Evolutionary conservation across 208 protist species (phyloP).

Genomic region (Borovskyia barvae): DNA sequence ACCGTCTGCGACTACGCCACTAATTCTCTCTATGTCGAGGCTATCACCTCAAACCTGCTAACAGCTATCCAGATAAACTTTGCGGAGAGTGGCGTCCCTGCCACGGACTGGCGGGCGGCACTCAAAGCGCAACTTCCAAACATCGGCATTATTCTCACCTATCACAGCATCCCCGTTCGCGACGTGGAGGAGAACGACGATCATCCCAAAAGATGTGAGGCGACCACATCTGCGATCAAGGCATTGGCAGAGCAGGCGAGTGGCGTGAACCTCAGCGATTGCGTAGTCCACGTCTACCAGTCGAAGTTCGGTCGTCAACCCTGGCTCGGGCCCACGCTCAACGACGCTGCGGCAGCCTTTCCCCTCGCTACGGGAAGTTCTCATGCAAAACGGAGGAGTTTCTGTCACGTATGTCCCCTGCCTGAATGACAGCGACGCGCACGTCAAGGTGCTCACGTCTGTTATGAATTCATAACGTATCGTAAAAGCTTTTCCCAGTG

Average conservation of each 20-base stretch:
- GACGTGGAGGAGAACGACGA: conserved; percentile 34
- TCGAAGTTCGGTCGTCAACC: conserved; percentile 44
- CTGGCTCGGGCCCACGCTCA: conserved; percentile 43
- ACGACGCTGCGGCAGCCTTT: conserved; percentile 15
- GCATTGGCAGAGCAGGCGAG: conserved; percentile 6
- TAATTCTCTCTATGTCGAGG: conserved; percentile 35
- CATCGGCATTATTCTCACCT: conserved; percentile 38
- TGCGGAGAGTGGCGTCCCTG: neutral
- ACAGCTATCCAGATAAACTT: conserved; percentile 12
- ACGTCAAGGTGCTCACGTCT: conserved; percentile 15
- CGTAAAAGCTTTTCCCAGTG: neutral
- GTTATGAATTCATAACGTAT: conserved; percentile 9
- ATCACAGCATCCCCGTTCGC: conserved; percentile 40
- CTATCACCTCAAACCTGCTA: conserved; percentile 18
- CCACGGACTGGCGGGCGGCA: neutral
- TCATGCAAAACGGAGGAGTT: conserved; percentile 25
- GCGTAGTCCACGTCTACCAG: conserved; percentile 39
- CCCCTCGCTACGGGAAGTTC: conserved; percentile 15
- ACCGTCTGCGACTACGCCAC: conserved; percentile 44
- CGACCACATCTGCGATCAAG: conserved; percentile 17
- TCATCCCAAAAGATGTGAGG: conserved; percentile 27
- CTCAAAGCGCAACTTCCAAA: neutral
- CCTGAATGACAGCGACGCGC: conserved; percentile 36
- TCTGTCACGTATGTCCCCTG: conserved; percentile 27
- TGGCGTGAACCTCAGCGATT: conserved; percentile 9